Evolutionary conservation across 2,329 filamentous ascomycete genomes (phyloP).

Genomic region (Alternaria arbusti): DNA sequence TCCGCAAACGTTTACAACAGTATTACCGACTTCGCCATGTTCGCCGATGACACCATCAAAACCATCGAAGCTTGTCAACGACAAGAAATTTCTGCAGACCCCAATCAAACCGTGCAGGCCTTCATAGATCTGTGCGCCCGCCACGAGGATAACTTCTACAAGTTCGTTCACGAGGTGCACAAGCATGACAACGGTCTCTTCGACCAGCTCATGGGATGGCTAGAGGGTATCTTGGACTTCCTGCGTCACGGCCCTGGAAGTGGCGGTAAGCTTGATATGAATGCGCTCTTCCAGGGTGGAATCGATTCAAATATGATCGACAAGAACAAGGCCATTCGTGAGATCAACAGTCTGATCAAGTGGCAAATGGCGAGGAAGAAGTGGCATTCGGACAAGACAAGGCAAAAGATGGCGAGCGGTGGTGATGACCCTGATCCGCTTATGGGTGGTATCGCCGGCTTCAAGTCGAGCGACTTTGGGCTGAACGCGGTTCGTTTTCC

Average conservation of each 20-base stretch:
- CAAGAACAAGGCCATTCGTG: conserved; percentile 72
- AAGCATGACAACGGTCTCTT: conserved; percentile 96
- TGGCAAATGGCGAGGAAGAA: conserved; percentile 97
- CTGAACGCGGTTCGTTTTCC: conserved; percentile 71
- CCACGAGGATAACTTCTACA: conserved; percentile 97
- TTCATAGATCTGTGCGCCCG: conserved; percentile 97
- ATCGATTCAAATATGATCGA: conserved; percentile 72
- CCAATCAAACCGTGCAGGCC: conserved; percentile 96
- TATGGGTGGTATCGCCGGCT: conserved; percentile 56
- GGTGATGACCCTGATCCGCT: conserved; percentile 54
- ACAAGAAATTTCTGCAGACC: conserved; percentile 88
- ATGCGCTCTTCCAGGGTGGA: conserved; percentile 85
- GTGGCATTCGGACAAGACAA: conserved; percentile 97
- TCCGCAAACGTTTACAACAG: conserved; percentile 97
- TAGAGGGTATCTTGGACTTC: conserved; percentile 94
- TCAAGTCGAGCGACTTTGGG: conserved; percentile 87
- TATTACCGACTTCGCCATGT: conserved; percentile 93
- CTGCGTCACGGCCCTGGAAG: conserved; percentile 78
- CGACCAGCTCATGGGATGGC: conserved; percentile 94
- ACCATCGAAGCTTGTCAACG: conserved; percentile 73
- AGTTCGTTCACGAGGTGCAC: conserved; percentile 98
- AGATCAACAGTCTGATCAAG: conserved; percentile 84
- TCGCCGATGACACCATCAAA: conserved; percentile 90
- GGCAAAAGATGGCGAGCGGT: conserved; percentile 97
- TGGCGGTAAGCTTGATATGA: conserved; percentile 90